Evolutionary conservation across 345 rosid genomes (phyloP), one percentile per base, ranked within the genome.

Genomic region (Chamaenerion angustifolium): DNA sequence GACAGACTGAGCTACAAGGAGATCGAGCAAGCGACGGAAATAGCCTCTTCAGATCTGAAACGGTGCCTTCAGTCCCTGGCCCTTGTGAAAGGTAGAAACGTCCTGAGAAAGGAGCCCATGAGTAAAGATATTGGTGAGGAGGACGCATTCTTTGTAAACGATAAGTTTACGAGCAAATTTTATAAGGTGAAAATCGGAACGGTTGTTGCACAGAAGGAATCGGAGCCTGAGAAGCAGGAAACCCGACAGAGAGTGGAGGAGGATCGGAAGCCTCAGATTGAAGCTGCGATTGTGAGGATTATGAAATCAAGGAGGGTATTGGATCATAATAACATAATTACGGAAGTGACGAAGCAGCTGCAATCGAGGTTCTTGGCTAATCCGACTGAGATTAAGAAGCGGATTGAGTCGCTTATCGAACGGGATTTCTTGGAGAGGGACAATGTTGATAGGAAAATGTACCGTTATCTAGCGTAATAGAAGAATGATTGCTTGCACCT

Each of bases 401-500:
- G 98, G 40, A 87, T 92, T 1, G 98, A 92, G 76, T 84, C 96
- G 46, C 94, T 92, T 15, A 92, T 92, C 1, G 96, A 87, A 60
- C 78, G 98, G 14, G 98, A 92, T 57, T 92, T 87, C 88, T 68
- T 92, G 86, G 96, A 92, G 76, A 77, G 98, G 74, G 98, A 92
- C 73, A 68, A 51, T 49, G 61, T 63, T 8, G 96, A 87, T 69
- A 74, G 98, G 70, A 87, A 84, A 75, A 57, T 84, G 66, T 92
- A 92, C 56, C 93, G 95, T 27, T 92, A 92, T 53, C 85, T 92
- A 57, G 96, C 98, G 43, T 92, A 76, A 59, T 31, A 1, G 6
- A 31, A 31, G 37, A 31, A 7, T 31, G 25, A 21, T 31, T 31
- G 37, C 37, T 31, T 31, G 8, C 37, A 31, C 7, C 37, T 31